Conservation (phyloP, 1,284 basidiomycete species). For the Exobasidium rhododendri region DNA sequence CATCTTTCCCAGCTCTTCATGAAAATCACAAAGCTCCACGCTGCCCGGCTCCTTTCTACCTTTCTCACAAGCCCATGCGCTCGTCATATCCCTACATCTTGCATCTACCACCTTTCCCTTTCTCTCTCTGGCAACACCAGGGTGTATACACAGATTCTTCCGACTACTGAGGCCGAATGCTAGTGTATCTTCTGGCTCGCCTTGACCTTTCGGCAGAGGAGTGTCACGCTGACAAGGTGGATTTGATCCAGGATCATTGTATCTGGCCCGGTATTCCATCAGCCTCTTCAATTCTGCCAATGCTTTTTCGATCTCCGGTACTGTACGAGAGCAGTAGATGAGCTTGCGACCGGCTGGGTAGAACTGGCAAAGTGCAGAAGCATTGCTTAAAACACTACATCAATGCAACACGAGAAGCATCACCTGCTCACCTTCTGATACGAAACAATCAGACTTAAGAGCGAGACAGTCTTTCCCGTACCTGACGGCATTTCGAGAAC, state of each 20-base stretch:
- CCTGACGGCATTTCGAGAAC: slow-evolving; percentile 99
- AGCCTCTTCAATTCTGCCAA: slow-evolving; percentile 90
- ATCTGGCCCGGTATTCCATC: slow-evolving; percentile 73
- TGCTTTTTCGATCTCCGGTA: slow-evolving; percentile 99
- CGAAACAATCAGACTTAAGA: slow-evolving; percentile 92
- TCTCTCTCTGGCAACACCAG: slow-evolving; percentile 92
- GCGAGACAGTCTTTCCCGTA: slow-evolving; percentile 96
- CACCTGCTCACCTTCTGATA: slow-evolving; percentile 89
- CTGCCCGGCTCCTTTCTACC: slow-evolving; percentile 84
- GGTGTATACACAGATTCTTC: slow-evolving; percentile 95
- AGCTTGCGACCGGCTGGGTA: slow-evolving; percentile 88
- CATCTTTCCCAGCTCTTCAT: slow-evolving; percentile 79
- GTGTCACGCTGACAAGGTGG: slow-evolving; percentile 26
- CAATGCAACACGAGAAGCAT: neutral
- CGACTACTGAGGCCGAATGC: slow-evolving; percentile 91
- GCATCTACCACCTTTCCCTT: slow-evolving; percentile 97
- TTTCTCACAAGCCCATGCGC: slow-evolving; percentile 77
- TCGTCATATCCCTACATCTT: slow-evolving; percentile 91
- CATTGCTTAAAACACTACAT: slow-evolving; percentile 10
- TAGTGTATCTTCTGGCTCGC: slow-evolving; percentile 63
- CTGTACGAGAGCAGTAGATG: slow-evolving; percentile 98
- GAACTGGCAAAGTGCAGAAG: too few species aligned
- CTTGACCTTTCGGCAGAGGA: slow-evolving; percentile 22
- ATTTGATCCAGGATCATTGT: slow-evolving; percentile 56
- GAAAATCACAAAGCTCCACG: slow-evolving; percentile 87